These are phyloP conservation scores for Aspergillus novoparasiticus DNA, from an alignment of 2,329 filamentous ascomycete species.

Conservation along the genomic window DNA sequence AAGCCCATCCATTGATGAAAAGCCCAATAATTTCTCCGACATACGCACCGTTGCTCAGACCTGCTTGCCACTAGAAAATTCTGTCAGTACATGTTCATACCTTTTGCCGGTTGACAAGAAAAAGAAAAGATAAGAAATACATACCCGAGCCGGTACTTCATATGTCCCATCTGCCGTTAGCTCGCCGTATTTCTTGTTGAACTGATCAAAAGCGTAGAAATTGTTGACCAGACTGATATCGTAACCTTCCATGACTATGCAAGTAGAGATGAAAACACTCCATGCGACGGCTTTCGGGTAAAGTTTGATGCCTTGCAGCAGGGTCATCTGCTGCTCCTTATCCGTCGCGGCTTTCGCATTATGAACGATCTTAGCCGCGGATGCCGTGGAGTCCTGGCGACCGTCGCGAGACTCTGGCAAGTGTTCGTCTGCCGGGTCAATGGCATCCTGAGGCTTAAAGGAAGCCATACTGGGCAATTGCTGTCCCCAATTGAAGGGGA, in stretches of 20 bases:
- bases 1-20: constrained; percentile 54
- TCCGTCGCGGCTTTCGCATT: constrained; percentile 47
- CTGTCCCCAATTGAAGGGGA: constrained; percentile 4
- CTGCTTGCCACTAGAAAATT: constrained; percentile 46
- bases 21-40: constrained; percentile 54
- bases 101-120: not conserved
- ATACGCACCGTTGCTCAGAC: constrained; percentile 47
- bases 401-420: constrained; percentile 11
- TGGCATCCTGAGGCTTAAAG: constrained; percentile 31
- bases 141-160: constrained; percentile 43
- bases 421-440: constrained; percentile 25
- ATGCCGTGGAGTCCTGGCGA: constrained; percentile 24
- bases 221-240: constrained; percentile 81
- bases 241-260: constrained; percentile 90
- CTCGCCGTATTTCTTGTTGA: constrained; percentile 46
- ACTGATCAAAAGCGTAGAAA: constrained; percentile 61
- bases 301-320: constrained; percentile 74
- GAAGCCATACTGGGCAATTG: constrained; percentile 29
- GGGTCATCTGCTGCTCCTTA: constrained; percentile 65
- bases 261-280: constrained; percentile 85
- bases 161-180: constrained; percentile 36
- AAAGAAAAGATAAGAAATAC: constrained; percentile 12
- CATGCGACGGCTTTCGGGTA: constrained; percentile 87
- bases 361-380: constrained; percentile 38
- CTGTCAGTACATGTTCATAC: constrained; percentile 19